phyloP scores from a whole-genome alignment of 257 asterid genomes.

The Prunella vulgaris region DNA sequence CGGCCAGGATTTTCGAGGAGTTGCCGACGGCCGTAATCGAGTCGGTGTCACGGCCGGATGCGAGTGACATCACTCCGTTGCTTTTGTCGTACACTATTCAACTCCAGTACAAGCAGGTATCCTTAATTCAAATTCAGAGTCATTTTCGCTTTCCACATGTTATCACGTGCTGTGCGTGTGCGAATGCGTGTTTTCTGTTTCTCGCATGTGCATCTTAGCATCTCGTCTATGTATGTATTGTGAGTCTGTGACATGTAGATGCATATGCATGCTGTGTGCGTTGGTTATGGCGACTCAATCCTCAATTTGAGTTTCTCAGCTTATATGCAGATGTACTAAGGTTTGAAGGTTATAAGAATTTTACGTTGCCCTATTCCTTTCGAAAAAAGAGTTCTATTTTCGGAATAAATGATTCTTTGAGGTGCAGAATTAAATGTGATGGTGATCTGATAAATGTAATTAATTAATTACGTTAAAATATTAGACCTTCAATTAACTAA shows the following conservation, averaged over 20 bases:
- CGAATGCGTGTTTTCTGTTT: neutral
- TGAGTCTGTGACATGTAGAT: neutral
- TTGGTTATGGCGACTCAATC: neutral
- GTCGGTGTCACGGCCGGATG: constrained; percentile 76
- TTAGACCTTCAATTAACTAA: neutral
- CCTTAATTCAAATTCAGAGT: neutral
- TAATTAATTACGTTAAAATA: neutral
- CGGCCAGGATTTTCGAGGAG: constrained; percentile 64
- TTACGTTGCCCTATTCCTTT: neutral
- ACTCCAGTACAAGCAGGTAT: constrained; percentile 78
- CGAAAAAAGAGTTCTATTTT: neutral
- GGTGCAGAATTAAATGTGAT: neutral
- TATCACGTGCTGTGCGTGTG: constrained; percentile 13
- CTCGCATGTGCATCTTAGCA: constrained; percentile 13
- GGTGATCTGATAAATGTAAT: neutral
- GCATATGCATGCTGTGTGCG: neutral
- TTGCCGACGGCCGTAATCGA: constrained; percentile 67
- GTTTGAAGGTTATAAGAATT: neutral
- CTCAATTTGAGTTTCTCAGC: constrained; percentile 6
- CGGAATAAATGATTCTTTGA: neutral
- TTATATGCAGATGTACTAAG: neutral
- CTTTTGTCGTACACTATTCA: constrained; percentile 82
- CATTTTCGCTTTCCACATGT: constrained; percentile 2
- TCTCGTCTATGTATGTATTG: neutral
- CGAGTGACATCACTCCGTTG: constrained; percentile 76